These are phyloP conservation scores for Obba rivulosa DNA, from an alignment of 768 basidiomycete species.

Conservation along the genomic window DNA sequence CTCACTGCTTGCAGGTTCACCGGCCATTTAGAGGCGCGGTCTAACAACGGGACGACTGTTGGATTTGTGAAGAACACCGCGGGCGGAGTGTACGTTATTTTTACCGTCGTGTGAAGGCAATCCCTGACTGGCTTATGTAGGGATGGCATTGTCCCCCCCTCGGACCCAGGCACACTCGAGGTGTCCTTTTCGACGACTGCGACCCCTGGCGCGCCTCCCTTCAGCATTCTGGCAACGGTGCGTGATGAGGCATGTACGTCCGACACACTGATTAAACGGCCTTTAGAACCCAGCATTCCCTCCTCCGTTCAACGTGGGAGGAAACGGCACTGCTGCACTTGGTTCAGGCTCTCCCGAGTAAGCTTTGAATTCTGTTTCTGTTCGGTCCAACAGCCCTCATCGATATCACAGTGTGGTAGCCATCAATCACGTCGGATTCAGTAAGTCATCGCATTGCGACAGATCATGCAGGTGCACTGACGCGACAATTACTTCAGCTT, in stretches of 20 bases:
- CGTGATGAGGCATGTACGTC: constrained; percentile 8
- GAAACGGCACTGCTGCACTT: constrained; percentile 13
- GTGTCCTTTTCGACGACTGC: neutral
- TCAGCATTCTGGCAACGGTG: constrained; percentile 35
- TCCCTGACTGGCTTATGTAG: neutral
- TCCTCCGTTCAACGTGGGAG: constrained; percentile 33
- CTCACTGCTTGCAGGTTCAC: too few species aligned
- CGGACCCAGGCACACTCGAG: neutral
- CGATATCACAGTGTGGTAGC: constrained; percentile 1
- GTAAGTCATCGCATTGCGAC: neutral
- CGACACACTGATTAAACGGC: neutral
- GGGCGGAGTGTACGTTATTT: too few species aligned
- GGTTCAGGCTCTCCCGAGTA: constrained; percentile 12
- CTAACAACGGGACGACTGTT: too few species aligned
- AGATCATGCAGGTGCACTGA: neutral
- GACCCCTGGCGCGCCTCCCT: constrained; percentile 12
- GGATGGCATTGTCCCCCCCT: neutral
- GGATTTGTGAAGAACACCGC: too few species aligned
- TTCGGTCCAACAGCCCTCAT: neutral
- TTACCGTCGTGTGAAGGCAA: neutral
- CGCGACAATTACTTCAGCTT: neutral
- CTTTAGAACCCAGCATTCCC: constrained; percentile 35
- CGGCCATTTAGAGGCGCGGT: too few species aligned
- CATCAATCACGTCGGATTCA: constrained; percentile 4
- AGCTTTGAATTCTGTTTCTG: neutral